phyloP scores from a whole-genome alignment of 2,329 filamentous ascomycete species.

The Tolypocladium amazonense region DNA sequence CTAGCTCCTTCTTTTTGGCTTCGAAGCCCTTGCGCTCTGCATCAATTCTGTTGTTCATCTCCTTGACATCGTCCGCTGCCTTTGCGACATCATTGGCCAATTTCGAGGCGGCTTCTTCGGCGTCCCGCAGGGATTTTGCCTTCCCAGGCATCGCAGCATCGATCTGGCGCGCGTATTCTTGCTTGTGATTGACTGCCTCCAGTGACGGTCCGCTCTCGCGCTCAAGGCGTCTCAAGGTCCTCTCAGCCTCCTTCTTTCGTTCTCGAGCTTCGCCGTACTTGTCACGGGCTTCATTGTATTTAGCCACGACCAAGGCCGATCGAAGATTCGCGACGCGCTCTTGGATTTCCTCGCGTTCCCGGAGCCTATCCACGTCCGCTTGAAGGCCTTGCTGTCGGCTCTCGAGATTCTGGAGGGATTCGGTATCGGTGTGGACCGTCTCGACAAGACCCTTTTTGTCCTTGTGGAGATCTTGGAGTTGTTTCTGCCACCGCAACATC shows the following conservation, averaged over 20 bases:
- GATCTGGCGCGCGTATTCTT: slow-evolving; percentile 52
- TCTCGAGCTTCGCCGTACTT: slow-evolving; percentile 41
- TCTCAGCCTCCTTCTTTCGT: slow-evolving; percentile 40
- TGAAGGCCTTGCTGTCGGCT: slow-evolving; percentile 63
- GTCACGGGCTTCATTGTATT: slow-evolving; percentile 46
- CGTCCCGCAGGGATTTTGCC: slow-evolving; percentile 38
- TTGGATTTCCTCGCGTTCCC: slow-evolving; percentile 61
- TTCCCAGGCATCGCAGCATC: slow-evolving; percentile 44
- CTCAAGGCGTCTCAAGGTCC: slow-evolving; percentile 50
- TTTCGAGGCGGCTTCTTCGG: slow-evolving; percentile 40
- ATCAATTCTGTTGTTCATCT: slow-evolving; percentile 31
- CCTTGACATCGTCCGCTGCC: slow-evolving; percentile 28
- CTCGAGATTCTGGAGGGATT: slow-evolving; percentile 57
- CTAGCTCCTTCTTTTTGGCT: slow-evolving; percentile 40
- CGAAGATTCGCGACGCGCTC: slow-evolving; percentile 54
- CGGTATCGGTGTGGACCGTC: slow-evolving; percentile 46
- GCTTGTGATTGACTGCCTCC: slow-evolving; percentile 57
- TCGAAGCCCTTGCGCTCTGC: slow-evolving; percentile 39
- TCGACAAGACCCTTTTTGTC: slow-evolving; percentile 54
- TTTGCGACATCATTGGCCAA: slow-evolving; percentile 26
- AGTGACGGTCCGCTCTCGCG: slow-evolving; percentile 54
- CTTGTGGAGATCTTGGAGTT: slow-evolving; percentile 60
- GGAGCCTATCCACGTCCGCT: slow-evolving; percentile 72
- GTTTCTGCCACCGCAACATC: slow-evolving; percentile 68
- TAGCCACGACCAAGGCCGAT: slow-evolving; percentile 52